Conservation (phyloP, 306 rosid species). For the Cicer bijugum region DNA sequence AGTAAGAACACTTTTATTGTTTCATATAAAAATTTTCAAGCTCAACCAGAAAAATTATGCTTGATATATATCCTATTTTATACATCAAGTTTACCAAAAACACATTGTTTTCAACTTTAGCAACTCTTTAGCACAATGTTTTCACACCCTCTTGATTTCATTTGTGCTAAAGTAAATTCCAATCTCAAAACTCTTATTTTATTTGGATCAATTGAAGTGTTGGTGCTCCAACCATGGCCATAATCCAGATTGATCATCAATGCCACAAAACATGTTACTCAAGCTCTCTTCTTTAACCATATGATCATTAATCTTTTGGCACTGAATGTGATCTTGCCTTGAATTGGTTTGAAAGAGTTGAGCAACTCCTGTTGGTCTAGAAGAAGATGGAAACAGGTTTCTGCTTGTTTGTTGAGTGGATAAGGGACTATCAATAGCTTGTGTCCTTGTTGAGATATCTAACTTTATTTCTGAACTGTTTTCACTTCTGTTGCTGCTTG, state of each 20-base stretch:
- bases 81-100: slow-evolving; percentile 62
- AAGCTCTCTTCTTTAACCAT: slow-evolving; percentile 79
- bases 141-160: slow-evolving; percentile 50
- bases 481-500: slow-evolving; percentile 97
- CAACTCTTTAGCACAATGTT: slow-evolving; percentile 46
- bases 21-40: slow-evolving; percentile 49
- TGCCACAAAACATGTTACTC: slow-evolving; percentile 83
- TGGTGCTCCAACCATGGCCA: slow-evolving; percentile 99
- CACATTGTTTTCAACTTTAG: slow-evolving; percentile 44
- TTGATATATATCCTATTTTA: slow-evolving; percentile 63
- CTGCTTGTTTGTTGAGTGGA: slow-evolving; percentile 61
- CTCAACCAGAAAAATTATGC: slow-evolving; percentile 56
- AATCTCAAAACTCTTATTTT: slow-evolving; percentile 23
- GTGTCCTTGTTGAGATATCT: slow-evolving; percentile 88
- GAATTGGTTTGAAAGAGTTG: slow-evolving; percentile 76
- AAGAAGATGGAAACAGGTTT: slow-evolving; percentile 66
- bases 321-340: slow-evolving; percentile 65
- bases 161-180: slow-evolving; percentile 25
- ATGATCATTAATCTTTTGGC: slow-evolving; percentile 69
- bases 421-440: slow-evolving; percentile 81
- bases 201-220: slow-evolving; percentile 66
- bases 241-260: slow-evolving; percentile 91
- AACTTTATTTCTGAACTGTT: slow-evolving; percentile 93
- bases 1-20: slow-evolving; percentile 55
- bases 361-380: slow-evolving; percentile 71